These are phyloP conservation scores for Penicillium olsonii DNA, from an alignment of 2,329 filamentous ascomycete genomes.

Conservation along the genomic window DNA sequence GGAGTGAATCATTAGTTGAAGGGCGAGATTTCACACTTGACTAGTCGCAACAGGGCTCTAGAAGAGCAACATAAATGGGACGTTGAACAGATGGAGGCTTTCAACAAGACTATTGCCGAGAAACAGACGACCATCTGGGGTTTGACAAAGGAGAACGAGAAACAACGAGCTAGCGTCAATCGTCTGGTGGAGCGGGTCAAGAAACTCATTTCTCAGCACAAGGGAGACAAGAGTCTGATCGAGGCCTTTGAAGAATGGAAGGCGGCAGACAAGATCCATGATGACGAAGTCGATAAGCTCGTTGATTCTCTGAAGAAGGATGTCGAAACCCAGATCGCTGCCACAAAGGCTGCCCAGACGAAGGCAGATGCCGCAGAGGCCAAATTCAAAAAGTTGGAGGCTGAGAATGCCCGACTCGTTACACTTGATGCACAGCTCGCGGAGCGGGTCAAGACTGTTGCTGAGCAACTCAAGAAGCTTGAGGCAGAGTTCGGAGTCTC, in stretches of 20 bases:
- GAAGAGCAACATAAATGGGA: background rate
- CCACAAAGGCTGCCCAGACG: background rate
- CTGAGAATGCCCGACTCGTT: background rate
- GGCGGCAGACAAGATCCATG: background rate
- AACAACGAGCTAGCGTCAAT: background rate
- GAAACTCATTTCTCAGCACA: background rate
- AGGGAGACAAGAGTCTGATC: background rate
- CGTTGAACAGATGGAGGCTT: background rate
- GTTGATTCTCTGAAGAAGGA: background rate
- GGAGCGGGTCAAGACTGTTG: background rate
- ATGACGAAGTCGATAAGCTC: background rate
- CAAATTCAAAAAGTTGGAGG: background rate
- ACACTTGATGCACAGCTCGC: background rate
- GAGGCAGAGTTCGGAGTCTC: conserved; percentile 1
- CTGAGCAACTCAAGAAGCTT: background rate
- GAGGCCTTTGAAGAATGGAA: background rate
- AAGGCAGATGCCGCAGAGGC: background rate
- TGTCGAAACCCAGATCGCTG: background rate
- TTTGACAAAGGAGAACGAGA: conserved; percentile 1
- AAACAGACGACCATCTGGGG: background rate
- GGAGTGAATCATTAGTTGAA: background rate
- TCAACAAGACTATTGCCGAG: background rate
- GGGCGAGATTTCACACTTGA: background rate
- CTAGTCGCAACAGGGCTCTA: background rate
- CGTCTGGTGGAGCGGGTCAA: background rate